These are phyloP conservation scores for Dactylellina sp. DNA, from an alignment of 2,329 filamentous ascomycete genomes.

Conservation along the genomic window DNA sequence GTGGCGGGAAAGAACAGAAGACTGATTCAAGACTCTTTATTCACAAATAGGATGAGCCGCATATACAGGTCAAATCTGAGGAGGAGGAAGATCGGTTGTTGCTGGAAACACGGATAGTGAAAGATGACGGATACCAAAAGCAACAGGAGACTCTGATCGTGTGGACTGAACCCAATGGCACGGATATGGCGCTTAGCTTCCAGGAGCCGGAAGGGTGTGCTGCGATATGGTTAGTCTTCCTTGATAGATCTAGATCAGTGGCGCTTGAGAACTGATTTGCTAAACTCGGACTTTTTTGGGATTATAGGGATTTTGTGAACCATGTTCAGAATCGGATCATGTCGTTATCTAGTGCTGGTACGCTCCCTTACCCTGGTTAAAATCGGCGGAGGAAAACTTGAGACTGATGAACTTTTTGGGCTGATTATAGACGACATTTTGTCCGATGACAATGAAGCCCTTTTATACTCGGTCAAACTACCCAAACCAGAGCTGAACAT, in stretches of 20 bases:
- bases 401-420: constrained; percentile 8
- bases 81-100: constrained; percentile 86
- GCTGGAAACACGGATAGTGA: constrained; percentile 88
- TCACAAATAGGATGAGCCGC: constrained; percentile 77
- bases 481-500: constrained; percentile 84
- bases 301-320: constrained; percentile 85
- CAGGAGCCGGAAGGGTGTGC: constrained; percentile 96
- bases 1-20: constrained; percentile 12
- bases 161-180: constrained; percentile 91
- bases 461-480: constrained; percentile 76
- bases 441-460: constrained; percentile 85
- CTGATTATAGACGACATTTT: constrained; percentile 77
- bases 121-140: constrained; percentile 97
- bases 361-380: constrained; percentile 57
- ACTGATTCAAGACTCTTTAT: constrained; percentile 19
- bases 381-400: constrained; percentile 17
- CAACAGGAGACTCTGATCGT: constrained; percentile 99
- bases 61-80: constrained; percentile 91
- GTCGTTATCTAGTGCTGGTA: constrained; percentile 73
- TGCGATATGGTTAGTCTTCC: constrained; percentile 79
- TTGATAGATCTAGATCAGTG: constrained; percentile 32
- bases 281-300: constrained; percentile 32
- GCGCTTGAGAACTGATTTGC: constrained; percentile 2
- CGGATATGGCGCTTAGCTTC: constrained; percentile 98
- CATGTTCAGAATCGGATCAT: constrained; percentile 82